A percentile compares a stretch with the other conserved stretches of the same genome.
phyloP scores from a whole-genome alignment of 306 rosid species.

The Cucurbita maxima region DNA sequence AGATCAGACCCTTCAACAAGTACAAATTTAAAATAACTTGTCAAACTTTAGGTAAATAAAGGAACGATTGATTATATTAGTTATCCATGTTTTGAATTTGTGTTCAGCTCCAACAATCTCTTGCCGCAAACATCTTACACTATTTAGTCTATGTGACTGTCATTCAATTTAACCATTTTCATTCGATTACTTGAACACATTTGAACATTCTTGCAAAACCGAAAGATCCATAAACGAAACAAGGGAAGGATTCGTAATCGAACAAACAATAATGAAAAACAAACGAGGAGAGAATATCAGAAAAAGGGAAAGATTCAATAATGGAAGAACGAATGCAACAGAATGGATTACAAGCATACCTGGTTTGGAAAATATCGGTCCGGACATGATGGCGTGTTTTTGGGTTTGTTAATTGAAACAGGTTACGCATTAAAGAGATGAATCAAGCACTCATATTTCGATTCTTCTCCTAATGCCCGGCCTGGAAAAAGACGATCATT shows the following conservation, averaged over 20 bases:
- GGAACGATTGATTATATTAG: not conserved
- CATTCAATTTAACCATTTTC: not conserved
- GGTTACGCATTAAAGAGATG: conserved; percentile 10
- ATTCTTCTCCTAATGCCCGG: conserved; percentile 11
- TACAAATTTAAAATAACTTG: not conserved
- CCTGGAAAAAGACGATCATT: not conserved
- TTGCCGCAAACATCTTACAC: not conserved
- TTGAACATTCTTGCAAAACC: not conserved
- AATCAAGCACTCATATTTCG: conserved; percentile 43
- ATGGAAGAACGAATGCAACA: not conserved
- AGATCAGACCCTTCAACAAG: conserved; percentile 12
- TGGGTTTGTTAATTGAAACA: not conserved
- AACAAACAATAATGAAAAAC: not conserved
- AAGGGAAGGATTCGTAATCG: not conserved
- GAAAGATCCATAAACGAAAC: not conserved
- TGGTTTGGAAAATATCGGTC: not conserved
- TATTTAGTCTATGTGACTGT: not conserved
- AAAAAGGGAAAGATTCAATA: not conserved
- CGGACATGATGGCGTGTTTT: not conserved
- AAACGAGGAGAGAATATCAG: not conserved
- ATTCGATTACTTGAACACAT: not conserved
- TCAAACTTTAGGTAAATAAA: not conserved
- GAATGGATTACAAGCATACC: not conserved
- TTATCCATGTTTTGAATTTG: not conserved
- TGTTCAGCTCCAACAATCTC: not conserved